Conservation (phyloP, 345 rosid species). For the Reutealis trisperma region DNA sequence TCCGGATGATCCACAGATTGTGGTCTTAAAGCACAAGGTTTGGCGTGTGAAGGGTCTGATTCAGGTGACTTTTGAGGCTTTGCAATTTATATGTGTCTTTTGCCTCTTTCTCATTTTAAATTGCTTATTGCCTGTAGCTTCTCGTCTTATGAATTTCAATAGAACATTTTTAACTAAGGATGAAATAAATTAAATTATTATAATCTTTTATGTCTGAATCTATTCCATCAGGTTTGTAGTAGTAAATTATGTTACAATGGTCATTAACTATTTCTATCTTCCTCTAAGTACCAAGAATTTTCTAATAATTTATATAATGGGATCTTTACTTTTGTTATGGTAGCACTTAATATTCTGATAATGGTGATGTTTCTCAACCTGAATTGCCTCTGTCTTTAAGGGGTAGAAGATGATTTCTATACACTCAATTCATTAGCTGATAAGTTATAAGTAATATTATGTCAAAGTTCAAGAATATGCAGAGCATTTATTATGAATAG, state of each 20-base stretch:
- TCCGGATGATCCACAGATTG: constrained; percentile 95
- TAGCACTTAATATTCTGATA: background rate
- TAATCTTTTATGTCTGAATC: background rate
- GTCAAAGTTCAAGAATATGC: background rate
- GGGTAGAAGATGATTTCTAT: background rate
- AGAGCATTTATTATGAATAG: background rate
- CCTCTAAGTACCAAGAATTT: background rate
- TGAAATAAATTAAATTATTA: no score
- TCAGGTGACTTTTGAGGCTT: constrained; percentile 51
- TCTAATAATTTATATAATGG: background rate
- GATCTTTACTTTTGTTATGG: background rate
- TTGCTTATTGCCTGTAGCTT: background rate
- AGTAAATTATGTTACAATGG: background rate
- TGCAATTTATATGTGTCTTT: background rate
- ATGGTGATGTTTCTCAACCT: background rate
- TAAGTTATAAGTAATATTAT: background rate
- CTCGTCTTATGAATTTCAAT: no score
- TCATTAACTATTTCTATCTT: background rate
- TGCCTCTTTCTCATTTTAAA: background rate
- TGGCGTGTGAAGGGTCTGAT: constrained; percentile 99
- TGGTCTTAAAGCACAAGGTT: constrained; percentile 84
- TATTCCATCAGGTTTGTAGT: background rate
- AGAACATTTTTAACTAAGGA: no score
- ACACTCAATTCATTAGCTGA: background rate
- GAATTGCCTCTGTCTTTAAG: background rate